phyloP scores from a whole-genome alignment of 805 yeast species.

The Saturnispora zaruensis region DNA sequence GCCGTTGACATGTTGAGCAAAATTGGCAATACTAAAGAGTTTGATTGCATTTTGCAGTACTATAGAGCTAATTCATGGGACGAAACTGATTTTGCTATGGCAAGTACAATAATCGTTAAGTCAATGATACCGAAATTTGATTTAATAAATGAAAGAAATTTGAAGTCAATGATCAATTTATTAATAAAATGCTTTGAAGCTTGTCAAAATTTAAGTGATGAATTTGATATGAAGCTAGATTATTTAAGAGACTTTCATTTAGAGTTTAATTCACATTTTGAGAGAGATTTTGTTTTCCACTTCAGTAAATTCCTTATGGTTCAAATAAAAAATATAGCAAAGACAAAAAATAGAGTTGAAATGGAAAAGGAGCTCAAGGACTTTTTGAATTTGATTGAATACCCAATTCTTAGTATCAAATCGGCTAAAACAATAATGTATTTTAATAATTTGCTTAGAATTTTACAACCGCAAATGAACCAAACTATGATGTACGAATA shows the following conservation, averaged over 20 bases:
- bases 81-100: not conserved
- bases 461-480: not conserved
- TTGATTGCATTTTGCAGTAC: not conserved
- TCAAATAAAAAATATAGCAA: not conserved
- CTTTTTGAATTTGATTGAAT: not conserved
- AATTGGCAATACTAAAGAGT: not conserved
- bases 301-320: not conserved
- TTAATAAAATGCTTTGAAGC: not conserved
- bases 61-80: constrained; percentile 3
- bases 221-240: not conserved
- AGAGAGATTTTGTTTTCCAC: constrained; percentile 1
- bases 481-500: constrained; percentile 1
- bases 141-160: constrained; percentile 1
- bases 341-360: not conserved
- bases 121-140: not conserved
- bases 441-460: not conserved
- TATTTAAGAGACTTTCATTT: not conserved
- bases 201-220: not conserved
- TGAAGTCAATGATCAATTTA: not conserved
- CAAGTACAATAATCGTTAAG: not conserved
- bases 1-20: constrained; percentile 1
- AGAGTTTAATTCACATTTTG: not conserved
- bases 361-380: constrained; percentile 1
- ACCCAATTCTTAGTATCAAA: not conserved
- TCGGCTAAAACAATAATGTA: not conserved